These are phyloP conservation scores for Ogataea henricii DNA, from an alignment of 805 yeast genomes.

Conservation along the genomic window DNA sequence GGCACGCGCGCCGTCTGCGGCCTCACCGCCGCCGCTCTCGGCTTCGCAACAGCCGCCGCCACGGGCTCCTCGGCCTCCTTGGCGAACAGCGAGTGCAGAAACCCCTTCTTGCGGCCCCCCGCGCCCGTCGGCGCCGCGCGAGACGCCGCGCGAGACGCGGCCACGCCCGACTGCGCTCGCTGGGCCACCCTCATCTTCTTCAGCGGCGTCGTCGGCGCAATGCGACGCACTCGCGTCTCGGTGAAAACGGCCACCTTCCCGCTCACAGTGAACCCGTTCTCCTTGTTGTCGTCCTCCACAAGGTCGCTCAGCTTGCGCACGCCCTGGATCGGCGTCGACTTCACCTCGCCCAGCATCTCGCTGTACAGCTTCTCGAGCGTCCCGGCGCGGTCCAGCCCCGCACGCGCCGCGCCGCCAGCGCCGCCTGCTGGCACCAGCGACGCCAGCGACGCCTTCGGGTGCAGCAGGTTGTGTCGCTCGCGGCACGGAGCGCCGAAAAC, in stretches of 20 bases:
- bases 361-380: conserved; percentile 30
- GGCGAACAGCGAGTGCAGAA: conserved; percentile 11
- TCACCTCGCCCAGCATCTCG: conserved; percentile 32
- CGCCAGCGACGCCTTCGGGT: conserved; percentile 38
- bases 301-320: conserved; percentile 27
- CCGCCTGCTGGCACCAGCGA: conserved; percentile 26
- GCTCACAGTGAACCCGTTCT: conserved; percentile 48
- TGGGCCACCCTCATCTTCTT: conserved; percentile 59
- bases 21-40: background rate
- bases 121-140: background rate
- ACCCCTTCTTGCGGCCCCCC: conserved; percentile 10
- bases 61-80: background rate
- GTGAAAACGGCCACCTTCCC: conserved; percentile 54
- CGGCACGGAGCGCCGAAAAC: conserved; percentile 2
- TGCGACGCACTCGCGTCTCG: conserved; percentile 42
- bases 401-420: background rate
- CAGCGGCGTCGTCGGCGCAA: conserved; percentile 70
- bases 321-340: conserved; percentile 36
- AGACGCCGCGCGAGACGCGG: conserved; percentile 24
- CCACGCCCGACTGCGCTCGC: no score
- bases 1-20: conserved; percentile 1
- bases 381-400: conserved; percentile 8
- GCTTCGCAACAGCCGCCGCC: background rate
- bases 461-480: conserved; percentile 30
- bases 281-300: conserved; percentile 21